Percentiles rank a stretch among this genome's conserved stretches.
Evolutionary conservation across 352 stramenopile species (phyloP).

Genomic region (Elongisporangium senticosum): DNA sequence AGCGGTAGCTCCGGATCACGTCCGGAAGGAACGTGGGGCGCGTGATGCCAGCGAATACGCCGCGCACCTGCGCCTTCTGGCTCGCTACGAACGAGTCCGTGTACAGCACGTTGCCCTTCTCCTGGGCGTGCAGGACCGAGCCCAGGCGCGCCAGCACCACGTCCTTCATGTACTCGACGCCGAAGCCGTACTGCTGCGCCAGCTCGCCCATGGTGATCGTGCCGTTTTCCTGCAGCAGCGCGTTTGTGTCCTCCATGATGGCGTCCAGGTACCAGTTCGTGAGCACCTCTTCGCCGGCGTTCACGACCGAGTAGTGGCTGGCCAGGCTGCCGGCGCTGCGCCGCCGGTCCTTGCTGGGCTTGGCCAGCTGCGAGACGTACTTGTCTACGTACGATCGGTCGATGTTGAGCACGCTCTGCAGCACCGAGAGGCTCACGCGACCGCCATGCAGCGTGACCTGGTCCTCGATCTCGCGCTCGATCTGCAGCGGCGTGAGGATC

Average conservation of each 20-base stretch:
- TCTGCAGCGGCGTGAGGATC: slow-evolving; percentile 64
- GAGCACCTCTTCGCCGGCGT: slow-evolving; percentile 72
- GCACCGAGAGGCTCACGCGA: slow-evolving; percentile 55
- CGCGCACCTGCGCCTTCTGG: slow-evolving; percentile 60
- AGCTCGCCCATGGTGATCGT: slow-evolving; percentile 63
- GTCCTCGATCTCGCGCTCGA: slow-evolving; percentile 73
- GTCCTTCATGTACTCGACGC: slow-evolving; percentile 80
- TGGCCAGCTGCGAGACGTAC: slow-evolving; percentile 41
- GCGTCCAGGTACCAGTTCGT: slow-evolving; percentile 79
- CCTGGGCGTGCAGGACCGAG: slow-evolving; percentile 52
- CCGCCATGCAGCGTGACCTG: slow-evolving; percentile 61
- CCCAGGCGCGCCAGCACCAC: slow-evolving; percentile 60
- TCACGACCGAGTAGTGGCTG: slow-evolving; percentile 53
- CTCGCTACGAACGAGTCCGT: slow-evolving; percentile 66
- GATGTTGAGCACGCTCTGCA: slow-evolving; percentile 65
- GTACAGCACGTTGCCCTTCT: slow-evolving; percentile 67
- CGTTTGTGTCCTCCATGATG: slow-evolving; percentile 81
- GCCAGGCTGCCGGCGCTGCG: slow-evolving; percentile 15
- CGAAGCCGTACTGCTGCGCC: slow-evolving; percentile 76
- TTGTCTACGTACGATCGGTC: slow-evolving; percentile 69
- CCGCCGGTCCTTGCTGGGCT: slow-evolving; percentile 9
- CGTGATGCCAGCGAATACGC: slow-evolving; percentile 57
- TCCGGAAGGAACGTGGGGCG: slow-evolving; percentile 68
- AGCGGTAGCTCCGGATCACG: slow-evolving; percentile 37
- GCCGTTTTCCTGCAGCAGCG: slow-evolving; percentile 66